Conservation (phyloP, 805 yeast species). For the Dipodascus albidus region DNA sequence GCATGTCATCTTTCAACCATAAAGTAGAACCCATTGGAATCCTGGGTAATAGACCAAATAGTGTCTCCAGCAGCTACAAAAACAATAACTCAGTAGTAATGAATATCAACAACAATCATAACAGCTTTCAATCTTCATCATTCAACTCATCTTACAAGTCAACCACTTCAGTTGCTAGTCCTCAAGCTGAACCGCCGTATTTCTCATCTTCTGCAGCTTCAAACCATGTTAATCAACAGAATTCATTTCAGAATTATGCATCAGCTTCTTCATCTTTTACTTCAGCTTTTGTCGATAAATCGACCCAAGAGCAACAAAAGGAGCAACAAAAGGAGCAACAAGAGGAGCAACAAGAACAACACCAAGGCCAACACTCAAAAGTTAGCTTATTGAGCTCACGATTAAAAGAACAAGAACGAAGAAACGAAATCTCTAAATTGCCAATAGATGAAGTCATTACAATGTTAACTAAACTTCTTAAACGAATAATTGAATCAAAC, state of each 20-base stretch:
- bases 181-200: conserved; percentile 15
- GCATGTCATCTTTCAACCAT: not conserved
- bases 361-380: conserved; percentile 3
- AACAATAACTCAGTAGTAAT: not conserved
- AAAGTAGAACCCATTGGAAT: conserved; percentile 1
- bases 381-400: conserved; percentile 6
- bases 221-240: conserved; percentile 12
- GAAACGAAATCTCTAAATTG: conserved; percentile 58
- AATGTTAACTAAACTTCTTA: conserved; percentile 78
- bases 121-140: not conserved
- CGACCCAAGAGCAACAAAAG: conserved; percentile 8
- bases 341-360: conserved; percentile 8
- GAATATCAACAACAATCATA: not conserved
- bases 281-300: conserved; percentile 7
- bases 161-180: conserved; percentile 3
- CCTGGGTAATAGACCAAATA: not conserved
- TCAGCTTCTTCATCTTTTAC: conserved; percentile 16
- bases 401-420: conserved; percentile 2
- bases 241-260: not conserved
- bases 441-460: conserved; percentile 70
- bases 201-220: conserved; percentile 20
- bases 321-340: conserved; percentile 6
- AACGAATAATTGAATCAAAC: conserved; percentile 82
- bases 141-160: not conserved
- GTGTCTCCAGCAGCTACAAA: not conserved